Evolutionary conservation across 192 early-diverging fungal species (phyloP), one percentile per base, ranked within the genome.

Genomic region (Coemansia sp.): DNA sequence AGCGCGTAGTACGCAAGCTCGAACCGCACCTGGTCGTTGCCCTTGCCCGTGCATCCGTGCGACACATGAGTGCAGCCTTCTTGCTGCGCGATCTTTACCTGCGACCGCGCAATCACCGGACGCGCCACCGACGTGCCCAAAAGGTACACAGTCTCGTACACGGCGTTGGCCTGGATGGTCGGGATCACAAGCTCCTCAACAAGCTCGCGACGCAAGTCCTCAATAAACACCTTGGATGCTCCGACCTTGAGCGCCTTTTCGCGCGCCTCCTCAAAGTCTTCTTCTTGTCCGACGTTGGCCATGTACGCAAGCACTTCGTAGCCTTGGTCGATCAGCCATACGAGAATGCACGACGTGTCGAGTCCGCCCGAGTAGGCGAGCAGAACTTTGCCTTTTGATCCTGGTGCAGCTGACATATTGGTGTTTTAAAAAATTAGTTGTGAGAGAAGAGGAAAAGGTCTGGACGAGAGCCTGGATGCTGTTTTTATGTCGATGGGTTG

Each of bases 31-130:
- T 99, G 97, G 81, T 99, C 97, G 86, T 99, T 99, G 56, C 97
- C 96, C 83, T 99, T 99, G 60, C 97, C 96, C 28, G 97, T 98
- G 87, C 96, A 98, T 15, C 97, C 95, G 82, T 99, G 97, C n/a
- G 94, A 92, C 4, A 99, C 95, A 71, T 83, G 94, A 34, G 94
- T 87, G 84, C 97, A 99, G 50, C 90, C 92, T 84, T 99, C 97
- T 40, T 82, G 83, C 58, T 84, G 81, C 23, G 97, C 97, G 60
- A 99, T 93, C 61, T 93, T 90, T 56, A 99, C 97, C 84, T 95
- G 85, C 52, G 72, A 69, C 53, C 89, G 86, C 51, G 92, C 91
- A 83, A 99, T 99, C 64, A 98, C 87, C 24, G 97, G 97, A 63
- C 97, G 91, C 15, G 97, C 95, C 17, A 99, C 87, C 4, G 95